A percentile compares a stretch with the other conserved stretches of the same genome.
Conservation (phyloP, 2,329 filamentous ascomycete genomes). For the Colletotrichum godetiae region DNA sequence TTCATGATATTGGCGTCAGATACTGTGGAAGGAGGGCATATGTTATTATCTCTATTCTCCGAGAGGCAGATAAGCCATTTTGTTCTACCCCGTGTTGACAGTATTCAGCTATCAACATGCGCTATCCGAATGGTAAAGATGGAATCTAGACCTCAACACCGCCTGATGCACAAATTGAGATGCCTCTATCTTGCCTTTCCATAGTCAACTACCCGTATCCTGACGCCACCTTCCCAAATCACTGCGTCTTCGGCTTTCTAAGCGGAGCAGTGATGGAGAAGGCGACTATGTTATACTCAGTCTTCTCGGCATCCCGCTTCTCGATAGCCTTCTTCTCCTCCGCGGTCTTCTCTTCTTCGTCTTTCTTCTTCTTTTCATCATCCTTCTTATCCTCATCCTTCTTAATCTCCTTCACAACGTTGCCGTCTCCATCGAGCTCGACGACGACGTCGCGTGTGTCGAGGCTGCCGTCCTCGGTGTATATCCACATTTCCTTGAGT, state of each 20-base stretch:
- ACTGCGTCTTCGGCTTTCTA: slow-evolving; percentile 27
- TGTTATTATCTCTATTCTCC: no score
- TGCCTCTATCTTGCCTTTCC: neutral
- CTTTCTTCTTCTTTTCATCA: slow-evolving; percentile 43
- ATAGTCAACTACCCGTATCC: neutral
- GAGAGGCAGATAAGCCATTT: no score
- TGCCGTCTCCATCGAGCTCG: slow-evolving; percentile 62
- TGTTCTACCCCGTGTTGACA: no score
- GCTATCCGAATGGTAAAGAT: no score
- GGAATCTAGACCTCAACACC: neutral
- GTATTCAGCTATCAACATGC: no score
- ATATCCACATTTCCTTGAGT: slow-evolving; percentile 80
- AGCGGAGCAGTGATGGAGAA: slow-evolving; percentile 31
- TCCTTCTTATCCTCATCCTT: slow-evolving; percentile 51
- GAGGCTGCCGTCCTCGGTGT: slow-evolving; percentile 77
- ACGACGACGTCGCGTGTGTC: slow-evolving; percentile 67
- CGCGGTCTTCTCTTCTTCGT: slow-evolving; percentile 38
- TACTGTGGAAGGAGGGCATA: no score
- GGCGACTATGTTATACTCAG: slow-evolving; percentile 24
- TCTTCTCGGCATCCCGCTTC: slow-evolving; percentile 33
- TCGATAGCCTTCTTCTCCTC: slow-evolving; percentile 25
- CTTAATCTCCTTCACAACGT: slow-evolving; percentile 53
- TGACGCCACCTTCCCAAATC: neutral
- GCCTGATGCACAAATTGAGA: neutral
- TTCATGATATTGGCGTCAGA: no score